Evolutionary conservation across 1,139 yeast species (phyloP).

Genomic region (Debaryomyces nepalensis): DNA sequence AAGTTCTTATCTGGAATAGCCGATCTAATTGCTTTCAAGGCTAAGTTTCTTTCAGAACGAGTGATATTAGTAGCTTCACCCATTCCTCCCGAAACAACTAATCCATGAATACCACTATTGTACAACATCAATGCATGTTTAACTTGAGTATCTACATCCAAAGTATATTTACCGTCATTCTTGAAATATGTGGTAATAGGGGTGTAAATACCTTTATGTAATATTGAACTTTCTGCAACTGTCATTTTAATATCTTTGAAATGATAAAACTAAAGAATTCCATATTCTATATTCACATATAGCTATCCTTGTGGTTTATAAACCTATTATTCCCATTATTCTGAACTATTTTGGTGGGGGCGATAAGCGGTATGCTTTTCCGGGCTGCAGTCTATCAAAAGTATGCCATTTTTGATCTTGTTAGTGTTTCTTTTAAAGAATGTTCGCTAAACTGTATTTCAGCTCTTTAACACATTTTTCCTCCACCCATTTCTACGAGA

Average conservation of each 20-base stretch:
- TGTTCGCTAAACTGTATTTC: too few species aligned
- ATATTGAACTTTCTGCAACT: conserved; percentile 5
- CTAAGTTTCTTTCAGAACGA: conserved; percentile 34
- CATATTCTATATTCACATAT: too few species aligned
- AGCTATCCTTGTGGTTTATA: too few species aligned
- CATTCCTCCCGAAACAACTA: conserved; percentile 53
- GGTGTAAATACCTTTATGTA: conserved; percentile 44
- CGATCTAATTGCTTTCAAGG: conserved; percentile 26
- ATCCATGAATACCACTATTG: conserved; percentile 48
- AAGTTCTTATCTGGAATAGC: conserved; percentile 32
- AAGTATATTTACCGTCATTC: conserved; percentile 34
- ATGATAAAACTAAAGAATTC: too few species aligned
- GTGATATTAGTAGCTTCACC: conserved; percentile 45
- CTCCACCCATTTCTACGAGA: too few species aligned
- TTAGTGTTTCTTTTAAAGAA: too few species aligned
- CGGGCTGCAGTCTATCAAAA: too few species aligned
- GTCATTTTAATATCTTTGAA: background rate
- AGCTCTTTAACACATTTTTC: too few species aligned
- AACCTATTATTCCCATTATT: too few species aligned
- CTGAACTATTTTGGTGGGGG: too few species aligned
- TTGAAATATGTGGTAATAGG: conserved; percentile 58
- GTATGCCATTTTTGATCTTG: too few species aligned
- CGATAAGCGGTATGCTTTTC: too few species aligned
- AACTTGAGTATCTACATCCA: conserved; percentile 49
- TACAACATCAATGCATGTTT: conserved; percentile 46